These are phyloP conservation scores for Elymus sibiricus DNA, from an alignment of 176 grass and related monocot species.

Conservation along the genomic window DNA sequence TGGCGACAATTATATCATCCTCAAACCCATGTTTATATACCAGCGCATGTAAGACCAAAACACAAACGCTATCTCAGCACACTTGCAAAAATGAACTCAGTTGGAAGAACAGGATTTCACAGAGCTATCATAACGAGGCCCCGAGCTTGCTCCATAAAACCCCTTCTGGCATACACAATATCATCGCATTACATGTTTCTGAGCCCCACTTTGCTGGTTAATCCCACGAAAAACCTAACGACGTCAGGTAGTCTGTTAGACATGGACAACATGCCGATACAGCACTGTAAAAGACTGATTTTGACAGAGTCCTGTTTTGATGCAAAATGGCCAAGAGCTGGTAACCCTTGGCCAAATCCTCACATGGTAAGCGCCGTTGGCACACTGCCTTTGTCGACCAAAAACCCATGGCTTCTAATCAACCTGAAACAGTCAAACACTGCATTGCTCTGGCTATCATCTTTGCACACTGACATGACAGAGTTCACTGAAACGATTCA, in stretches of 20 bases:
- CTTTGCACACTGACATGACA: constrained; percentile 56
- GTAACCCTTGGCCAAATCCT: constrained; percentile 59
- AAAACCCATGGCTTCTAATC: constrained; percentile 48
- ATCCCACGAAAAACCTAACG: constrained; percentile 44
- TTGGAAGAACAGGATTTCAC: constrained; percentile 58
- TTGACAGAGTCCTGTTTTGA: constrained; percentile 61
- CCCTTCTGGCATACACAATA: constrained; percentile 50
- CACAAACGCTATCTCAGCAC: constrained; percentile 60
- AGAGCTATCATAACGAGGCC: constrained; percentile 45
- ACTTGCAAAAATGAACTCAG: constrained; percentile 64
- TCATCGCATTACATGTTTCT: constrained; percentile 64
- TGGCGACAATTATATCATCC: constrained; percentile 52
- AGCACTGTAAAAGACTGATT: constrained; percentile 60
- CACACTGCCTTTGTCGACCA: constrained; percentile 49
- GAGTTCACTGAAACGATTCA: constrained; percentile 73
- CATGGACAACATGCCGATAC: constrained; percentile 56
- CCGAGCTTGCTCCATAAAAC: constrained; percentile 61
- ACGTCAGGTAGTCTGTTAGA: constrained; percentile 57
- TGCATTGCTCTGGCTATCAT: constrained; percentile 14
- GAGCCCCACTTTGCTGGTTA: constrained; percentile 40
- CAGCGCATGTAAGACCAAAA: constrained; percentile 61
- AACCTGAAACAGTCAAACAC: constrained; percentile 48
- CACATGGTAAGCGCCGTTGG: constrained; percentile 57
- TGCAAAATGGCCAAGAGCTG: constrained; percentile 57
- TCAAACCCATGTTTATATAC: constrained; percentile 69